These are phyloP conservation scores for Acer saccharum DNA, from an alignment of 345 rosid species.

Conservation along the genomic window DNA sequence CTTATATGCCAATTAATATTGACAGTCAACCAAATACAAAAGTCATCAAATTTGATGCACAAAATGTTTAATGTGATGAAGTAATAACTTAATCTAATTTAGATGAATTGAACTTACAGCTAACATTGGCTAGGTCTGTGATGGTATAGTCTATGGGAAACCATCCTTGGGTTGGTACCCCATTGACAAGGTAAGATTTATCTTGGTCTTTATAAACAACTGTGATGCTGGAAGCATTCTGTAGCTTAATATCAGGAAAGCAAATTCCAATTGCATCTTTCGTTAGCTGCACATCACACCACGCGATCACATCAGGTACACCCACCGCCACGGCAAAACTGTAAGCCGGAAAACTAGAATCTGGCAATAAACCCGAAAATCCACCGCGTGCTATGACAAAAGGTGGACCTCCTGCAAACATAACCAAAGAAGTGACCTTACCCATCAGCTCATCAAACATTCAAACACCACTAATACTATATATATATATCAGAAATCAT, in stretches of 20 bases:
- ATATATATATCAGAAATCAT: no score
- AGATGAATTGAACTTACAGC: conserved; percentile 22
- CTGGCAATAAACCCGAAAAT: conserved; percentile 82
- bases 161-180: conserved; percentile 52
- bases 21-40: background rate
- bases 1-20: background rate
- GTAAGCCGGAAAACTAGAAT: conserved; percentile 65
- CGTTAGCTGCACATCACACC: conserved; percentile 94
- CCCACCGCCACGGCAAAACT: conserved; percentile 34
- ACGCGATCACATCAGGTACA: conserved; percentile 38
- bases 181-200: conserved; percentile 55
- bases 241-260: conserved; percentile 59
- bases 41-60: background rate
- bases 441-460: background rate
- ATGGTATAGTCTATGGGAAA: conserved; percentile 74
- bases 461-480: no score
- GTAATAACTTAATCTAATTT: background rate
- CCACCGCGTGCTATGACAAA: conserved; percentile 84
- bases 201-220: background rate
- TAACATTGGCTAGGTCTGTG: conserved; percentile 35
- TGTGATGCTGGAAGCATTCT: conserved; percentile 45
- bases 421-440: conserved; percentile 12
- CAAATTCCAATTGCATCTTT: conserved; percentile 83
- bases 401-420: conserved; percentile 69
- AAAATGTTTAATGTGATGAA: background rate